Base-by-base conservation (phyloP, 1,284 basidiomycete species). In the Microbotryum silenes-acaulis region DNA sequence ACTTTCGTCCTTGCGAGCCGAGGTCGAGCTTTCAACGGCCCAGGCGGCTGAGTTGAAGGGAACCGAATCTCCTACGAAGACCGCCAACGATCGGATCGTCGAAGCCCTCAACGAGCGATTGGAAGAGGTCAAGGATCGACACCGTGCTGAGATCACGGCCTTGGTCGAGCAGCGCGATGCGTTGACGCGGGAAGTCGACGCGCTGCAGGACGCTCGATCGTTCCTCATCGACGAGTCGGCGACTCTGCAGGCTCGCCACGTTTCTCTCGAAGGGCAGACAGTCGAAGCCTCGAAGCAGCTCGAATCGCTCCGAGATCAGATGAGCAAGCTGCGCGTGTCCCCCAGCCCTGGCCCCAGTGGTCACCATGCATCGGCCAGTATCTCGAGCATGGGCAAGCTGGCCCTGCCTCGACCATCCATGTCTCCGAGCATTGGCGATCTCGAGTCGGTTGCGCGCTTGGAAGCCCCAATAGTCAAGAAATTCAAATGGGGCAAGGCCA, bases 161-260 rank as follows among this genome's bases (percentile, higher is more conserved):
- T 82, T 97, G 57, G 88, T 83, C 5, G 82, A 85, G 56, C 85
- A 96, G 75, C 85, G 87, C 27, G 91, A 96, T 71, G 80, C 80
- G 0, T 77, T 97, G 31, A 75, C 81, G 29, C 82, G 90, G 56
- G 94, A 97, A 76, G 86, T 97, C 61, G 79, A 82, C 10, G 92
- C 97, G 71, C 84, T 98, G 56, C 86, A 85, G 72, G 87, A 89
- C 33, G 85, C 88, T 4, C 83, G 90, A 33, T 90, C 96, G 70
- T 82, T 87, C 47, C 89, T 88, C 77, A 77, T 93, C 21, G 92
- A 96, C 71, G 93, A 97, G 78, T 89, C 91, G 1, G 87, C 89
- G 0, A 85, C 86, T 23, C 81, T 98, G 55, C 91, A 91, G 72
- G 86, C 86, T 18, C 85, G 91, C 61, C 97, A 97, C 76, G 91